Percentiles rank a stretch among this genome's conserved stretches.
phyloP scores from a whole-genome alignment of 257 asterid species.

The Gardenia jasminoides region DNA sequence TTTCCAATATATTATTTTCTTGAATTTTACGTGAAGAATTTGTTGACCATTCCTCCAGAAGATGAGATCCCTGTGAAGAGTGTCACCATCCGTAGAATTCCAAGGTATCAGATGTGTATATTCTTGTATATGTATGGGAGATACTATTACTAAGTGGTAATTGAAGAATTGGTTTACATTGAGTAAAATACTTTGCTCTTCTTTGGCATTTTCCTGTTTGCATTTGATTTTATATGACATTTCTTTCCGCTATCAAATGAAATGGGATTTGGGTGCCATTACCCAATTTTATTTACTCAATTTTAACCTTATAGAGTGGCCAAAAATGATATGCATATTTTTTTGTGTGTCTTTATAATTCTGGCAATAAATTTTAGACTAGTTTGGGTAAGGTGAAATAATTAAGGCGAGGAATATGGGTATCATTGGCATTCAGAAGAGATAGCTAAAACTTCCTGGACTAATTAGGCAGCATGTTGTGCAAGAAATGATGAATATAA shows the following conservation, averaged over 20 bases:
- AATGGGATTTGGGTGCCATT: neutral
- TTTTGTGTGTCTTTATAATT: too few relatives aligned
- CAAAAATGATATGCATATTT: neutral
- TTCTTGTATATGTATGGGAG: too few relatives aligned
- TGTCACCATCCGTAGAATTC: too few relatives aligned
- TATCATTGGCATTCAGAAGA: neutral
- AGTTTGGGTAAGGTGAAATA: neutral
- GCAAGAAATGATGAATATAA: neutral
- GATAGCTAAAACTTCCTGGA: neutral
- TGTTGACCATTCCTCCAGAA: slow-evolving; percentile 81
- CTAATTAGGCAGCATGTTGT: neutral
- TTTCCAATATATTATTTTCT: neutral
- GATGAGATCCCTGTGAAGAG: too few relatives aligned
- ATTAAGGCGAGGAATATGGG: neutral
- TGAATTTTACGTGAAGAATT: slow-evolving; percentile 63
- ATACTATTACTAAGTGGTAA: too few relatives aligned
- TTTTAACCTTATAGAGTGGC: neutral
- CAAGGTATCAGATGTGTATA: too few relatives aligned
- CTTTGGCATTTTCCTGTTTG: neutral
- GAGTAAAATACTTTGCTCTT: neutral
- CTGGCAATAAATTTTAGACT: neutral
- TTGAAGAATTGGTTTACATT: neutral
- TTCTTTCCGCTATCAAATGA: neutral
- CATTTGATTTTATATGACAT: neutral
- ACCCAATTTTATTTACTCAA: neutral